Evolutionary conservation across 108 stramenopile species (phyloP).

Genomic region (Mediolabrus comicus): DNA sequence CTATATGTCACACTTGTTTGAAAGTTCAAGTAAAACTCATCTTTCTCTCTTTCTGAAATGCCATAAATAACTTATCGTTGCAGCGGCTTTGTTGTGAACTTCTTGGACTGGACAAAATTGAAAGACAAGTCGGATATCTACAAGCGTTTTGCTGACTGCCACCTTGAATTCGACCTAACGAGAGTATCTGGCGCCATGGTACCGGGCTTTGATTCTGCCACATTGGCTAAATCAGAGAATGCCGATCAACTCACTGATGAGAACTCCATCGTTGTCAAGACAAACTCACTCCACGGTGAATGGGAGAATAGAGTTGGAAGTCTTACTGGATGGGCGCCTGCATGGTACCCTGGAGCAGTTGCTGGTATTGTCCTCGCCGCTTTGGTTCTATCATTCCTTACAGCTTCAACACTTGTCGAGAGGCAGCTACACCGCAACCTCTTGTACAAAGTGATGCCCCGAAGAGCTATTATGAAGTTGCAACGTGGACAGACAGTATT

Average conservation of each 20-base stretch:
- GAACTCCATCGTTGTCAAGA: conserved; percentile 26
- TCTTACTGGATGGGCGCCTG: conserved; percentile 21
- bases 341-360: conserved; percentile 24
- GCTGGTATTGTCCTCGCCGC: conserved; percentile 19
- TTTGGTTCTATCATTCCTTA: conserved; percentile 20
- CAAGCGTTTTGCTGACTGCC: conserved; percentile 19
- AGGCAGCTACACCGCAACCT: conserved; percentile 42
- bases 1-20: neutral
- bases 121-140: conserved; percentile 35
- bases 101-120: conserved; percentile 29
- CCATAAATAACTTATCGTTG: neutral
- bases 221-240: conserved; percentile 9
- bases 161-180: conserved; percentile 26
- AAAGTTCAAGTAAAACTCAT: no score
- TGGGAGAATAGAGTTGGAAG: conserved; percentile 35
- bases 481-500: conserved; percentile 46
- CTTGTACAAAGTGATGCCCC: conserved; percentile 44
- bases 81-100: conserved; percentile 33
- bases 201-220: conserved; percentile 2
- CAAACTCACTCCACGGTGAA: conserved; percentile 17
- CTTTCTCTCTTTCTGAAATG: no score
- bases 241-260: conserved; percentile 11
- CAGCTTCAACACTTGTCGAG: conserved; percentile 34
- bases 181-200: conserved; percentile 18
- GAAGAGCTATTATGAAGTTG: conserved; percentile 30